Conservation (phyloP, 106 monocot species). For the Cymbidium sinense region DNA sequence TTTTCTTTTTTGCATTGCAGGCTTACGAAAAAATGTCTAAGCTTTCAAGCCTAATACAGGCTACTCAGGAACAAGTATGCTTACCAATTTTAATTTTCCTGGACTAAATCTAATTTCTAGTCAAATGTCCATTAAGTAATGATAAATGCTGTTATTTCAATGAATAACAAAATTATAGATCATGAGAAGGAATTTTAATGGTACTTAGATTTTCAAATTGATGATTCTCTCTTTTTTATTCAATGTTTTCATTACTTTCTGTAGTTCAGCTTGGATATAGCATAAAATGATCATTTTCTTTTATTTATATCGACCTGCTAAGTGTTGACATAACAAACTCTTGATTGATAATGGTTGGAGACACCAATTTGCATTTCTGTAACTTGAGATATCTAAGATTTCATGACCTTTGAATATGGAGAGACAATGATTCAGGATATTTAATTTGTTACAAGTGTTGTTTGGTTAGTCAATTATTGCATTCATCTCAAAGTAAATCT, state of each 20-base stretch:
- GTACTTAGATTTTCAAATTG: not conserved
- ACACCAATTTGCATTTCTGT: too few relatives aligned
- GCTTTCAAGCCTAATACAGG: conserved; percentile 42
- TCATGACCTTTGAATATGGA: too few relatives aligned
- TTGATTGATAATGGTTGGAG: too few relatives aligned
- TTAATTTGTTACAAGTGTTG: too few relatives aligned
- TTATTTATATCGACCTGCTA: too few relatives aligned
- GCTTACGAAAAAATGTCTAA: conserved; percentile 56
- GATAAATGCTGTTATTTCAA: not conserved
- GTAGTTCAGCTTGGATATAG: not conserved
- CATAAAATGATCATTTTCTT: not conserved
- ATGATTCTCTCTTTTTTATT: not conserved
- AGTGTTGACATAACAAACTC: too few relatives aligned
- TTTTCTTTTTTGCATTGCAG: conserved; percentile 30
- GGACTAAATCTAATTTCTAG: not conserved
- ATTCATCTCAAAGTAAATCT: too few relatives aligned
- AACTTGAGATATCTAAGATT: too few relatives aligned
- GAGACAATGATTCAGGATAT: too few relatives aligned
- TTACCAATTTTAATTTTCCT: not conserved
- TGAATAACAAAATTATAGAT: not conserved
- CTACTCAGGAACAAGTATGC: conserved; percentile 69
- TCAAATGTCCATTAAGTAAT: not conserved
- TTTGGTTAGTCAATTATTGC: too few relatives aligned
- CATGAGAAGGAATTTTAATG: not conserved
- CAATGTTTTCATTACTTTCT: too few relatives aligned